A percentile compares a stretch with the other conserved stretches of the same genome.
phyloP scores from a whole-genome alignment of 352 stramenopile species.

The Globisporangium paddicum region DNA sequence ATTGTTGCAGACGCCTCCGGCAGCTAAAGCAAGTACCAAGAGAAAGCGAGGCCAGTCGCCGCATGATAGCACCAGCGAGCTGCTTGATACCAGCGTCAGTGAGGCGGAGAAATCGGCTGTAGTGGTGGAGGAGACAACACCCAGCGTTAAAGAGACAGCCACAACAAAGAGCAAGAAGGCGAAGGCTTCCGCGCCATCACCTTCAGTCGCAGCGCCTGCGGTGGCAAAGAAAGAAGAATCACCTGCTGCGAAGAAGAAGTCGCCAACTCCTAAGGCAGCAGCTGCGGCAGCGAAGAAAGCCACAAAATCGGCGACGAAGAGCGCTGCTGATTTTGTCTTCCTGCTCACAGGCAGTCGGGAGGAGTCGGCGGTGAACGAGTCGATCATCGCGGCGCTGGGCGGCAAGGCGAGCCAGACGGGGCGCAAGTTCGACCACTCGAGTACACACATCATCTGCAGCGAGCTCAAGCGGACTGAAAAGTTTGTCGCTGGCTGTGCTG shows the following conservation, averaged over 20 bases:
- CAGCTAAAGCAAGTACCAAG: constrained; percentile 7
- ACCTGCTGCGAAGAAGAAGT: background rate
- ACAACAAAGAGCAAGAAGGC: constrained; percentile 15
- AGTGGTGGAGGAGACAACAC: constrained; percentile 3
- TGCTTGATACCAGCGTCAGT: background rate
- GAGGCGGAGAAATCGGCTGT: background rate
- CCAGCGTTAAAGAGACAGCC: constrained; percentile 6
- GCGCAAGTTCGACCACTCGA: constrained; percentile 60
- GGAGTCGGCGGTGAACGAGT: constrained; percentile 67
- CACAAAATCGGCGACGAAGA: background rate
- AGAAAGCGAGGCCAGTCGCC: constrained; percentile 9
- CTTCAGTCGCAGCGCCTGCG: background rate
- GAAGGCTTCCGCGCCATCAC: background rate
- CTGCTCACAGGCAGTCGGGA: constrained; percentile 73
- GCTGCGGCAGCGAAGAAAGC: constrained; percentile 11
- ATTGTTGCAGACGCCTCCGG: background rate
- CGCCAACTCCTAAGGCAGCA: constrained; percentile 15
- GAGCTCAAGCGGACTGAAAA: constrained; percentile 87
- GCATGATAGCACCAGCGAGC: background rate
- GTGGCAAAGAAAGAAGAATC: constrained; percentile 6
- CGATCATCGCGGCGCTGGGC: constrained; percentile 64
- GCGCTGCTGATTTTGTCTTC: constrained; percentile 29
- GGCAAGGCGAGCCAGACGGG: constrained; percentile 58
- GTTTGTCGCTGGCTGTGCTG: constrained; percentile 74
- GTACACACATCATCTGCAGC: constrained; percentile 85